Base-by-base conservation (phyloP, 1,284 basidiomycete genomes). In the Trichosporon sp. region DNA sequence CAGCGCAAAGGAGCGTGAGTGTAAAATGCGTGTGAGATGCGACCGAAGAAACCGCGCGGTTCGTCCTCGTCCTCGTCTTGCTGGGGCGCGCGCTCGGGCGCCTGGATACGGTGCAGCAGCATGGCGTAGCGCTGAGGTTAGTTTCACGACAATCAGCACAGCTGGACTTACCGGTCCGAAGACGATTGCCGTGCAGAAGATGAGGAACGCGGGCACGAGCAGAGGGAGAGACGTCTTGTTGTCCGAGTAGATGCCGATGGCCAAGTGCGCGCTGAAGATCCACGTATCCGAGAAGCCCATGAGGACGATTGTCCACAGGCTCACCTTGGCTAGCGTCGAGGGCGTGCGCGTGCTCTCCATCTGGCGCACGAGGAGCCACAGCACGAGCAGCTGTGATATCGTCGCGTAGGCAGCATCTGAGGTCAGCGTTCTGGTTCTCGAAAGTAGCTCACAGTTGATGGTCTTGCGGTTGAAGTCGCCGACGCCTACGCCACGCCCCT, bases 181-280 rank as follows among this genome's bases (percentile, higher is more conserved):
- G 19, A 84, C 77, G n/a, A 84, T 77, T 0, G 81, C 82, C 0
- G 79, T 80, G 67, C 81, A 83, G 14, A 84, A 68, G 40, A 78
- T 90, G 16, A 94, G 78, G 78, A 94, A 94, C 0, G 92, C 92
- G 1, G 93, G 92, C 0, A 91, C 91, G 48, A 94, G 87, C 37
- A 94, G 86, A 0, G 92, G 90, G 31, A 95, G 80, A 0, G 91
- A 91, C 1, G 92, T 88, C 65, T 90, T 86, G 65, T 92, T 92
- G 72, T 93, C 91, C 1, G 91, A 89, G 43, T 94, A 85, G 66
- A 94, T 90, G 2, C 91, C 92, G 71, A 95, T 90, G 0, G 92
- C 93, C 66, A 94, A 89, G 77, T 95, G 92, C 2, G 91, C 90
- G 31, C 91, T 90, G 78, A 94, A 94, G 0, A 91, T 89, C 65